phyloP scores from a whole-genome alignment of 2,329 filamentous ascomycete genomes.

The Curvularia spicifera region DNA sequence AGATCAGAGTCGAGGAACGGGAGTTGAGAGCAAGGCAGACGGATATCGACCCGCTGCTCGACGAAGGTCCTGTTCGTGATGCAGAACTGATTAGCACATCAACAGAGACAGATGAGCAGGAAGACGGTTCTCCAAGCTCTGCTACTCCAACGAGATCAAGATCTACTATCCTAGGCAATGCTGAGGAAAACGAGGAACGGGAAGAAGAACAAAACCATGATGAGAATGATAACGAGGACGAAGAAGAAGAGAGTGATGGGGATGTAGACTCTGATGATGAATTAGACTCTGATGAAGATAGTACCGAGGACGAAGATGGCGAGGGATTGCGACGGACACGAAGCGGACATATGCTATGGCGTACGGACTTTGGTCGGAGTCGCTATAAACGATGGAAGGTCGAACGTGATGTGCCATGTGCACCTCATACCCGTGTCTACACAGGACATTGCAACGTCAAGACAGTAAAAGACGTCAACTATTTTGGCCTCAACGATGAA shows the following conservation, averaged over 20 bases:
- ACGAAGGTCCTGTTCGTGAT: slow-evolving; percentile 52
- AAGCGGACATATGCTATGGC: slow-evolving; percentile 54
- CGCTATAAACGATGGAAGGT: slow-evolving; percentile 57
- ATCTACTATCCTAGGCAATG: neutral
- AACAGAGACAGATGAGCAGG: slow-evolving; percentile 16
- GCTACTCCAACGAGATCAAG: slow-evolving; percentile 7
- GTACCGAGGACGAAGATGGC: slow-evolving; percentile 36
- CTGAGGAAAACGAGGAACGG: slow-evolving; percentile 32
- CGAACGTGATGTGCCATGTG: slow-evolving; percentile 62
- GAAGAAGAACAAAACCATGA: slow-evolving; percentile 43
- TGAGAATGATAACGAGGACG: slow-evolving; percentile 17
- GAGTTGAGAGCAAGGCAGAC: slow-evolving; percentile 50
- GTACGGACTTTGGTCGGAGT: slow-evolving; percentile 57
- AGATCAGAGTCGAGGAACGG: slow-evolving; percentile 52
- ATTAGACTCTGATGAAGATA: slow-evolving; percentile 44
- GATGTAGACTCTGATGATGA: slow-evolving; percentile 35
- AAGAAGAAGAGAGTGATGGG: slow-evolving; percentile 37
- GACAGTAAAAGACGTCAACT: slow-evolving; percentile 74
- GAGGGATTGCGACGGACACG: slow-evolving; percentile 45
- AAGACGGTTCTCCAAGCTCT: slow-evolving; percentile 13
- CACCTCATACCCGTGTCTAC: slow-evolving; percentile 63
- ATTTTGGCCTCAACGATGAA: slow-evolving; percentile 70
- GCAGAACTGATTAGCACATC: slow-evolving; percentile 34
- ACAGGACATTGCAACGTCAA: slow-evolving; percentile 70
- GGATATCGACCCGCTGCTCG: slow-evolving; percentile 56